phyloP scores from a whole-genome alignment of 495 filamentous ascomycete genomes.

The Trichoderma orchidacearum region DNA sequence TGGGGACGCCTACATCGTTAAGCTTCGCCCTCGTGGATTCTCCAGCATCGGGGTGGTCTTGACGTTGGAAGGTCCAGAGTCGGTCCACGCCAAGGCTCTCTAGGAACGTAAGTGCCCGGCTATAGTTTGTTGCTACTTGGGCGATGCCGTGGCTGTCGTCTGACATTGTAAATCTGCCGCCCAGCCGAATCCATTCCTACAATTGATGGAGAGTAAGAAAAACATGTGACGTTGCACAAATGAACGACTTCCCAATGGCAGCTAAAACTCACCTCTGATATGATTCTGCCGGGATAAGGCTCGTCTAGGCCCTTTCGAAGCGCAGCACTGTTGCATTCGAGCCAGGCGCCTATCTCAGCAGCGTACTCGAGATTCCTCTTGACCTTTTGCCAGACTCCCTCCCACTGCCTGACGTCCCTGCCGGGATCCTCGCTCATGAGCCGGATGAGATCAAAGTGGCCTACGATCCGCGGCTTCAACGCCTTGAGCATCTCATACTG shows the following conservation, averaged over 20 bases:
- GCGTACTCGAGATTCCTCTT: constrained; percentile 61
- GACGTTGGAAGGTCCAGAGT: constrained; percentile 30
- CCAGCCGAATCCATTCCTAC: constrained; percentile 31
- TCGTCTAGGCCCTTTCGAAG: constrained; percentile 81
- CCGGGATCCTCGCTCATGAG: constrained; percentile 58
- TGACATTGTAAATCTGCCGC: constrained; percentile 74
- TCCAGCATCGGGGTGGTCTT: not conserved
- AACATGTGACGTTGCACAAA: too few relatives aligned
- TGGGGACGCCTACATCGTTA: not conserved
- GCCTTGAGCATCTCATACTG: constrained; percentile 67
- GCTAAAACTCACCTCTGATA: constrained; percentile 52
- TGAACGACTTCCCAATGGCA: too few relatives aligned
- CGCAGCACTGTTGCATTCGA: constrained; percentile 80
- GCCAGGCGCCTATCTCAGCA: constrained; percentile 57
- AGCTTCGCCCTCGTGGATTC: not conserved
- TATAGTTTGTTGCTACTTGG: constrained; percentile 54
- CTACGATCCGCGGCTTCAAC: constrained; percentile 68
- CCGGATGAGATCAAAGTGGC: constrained; percentile 87
- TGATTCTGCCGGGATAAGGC: constrained; percentile 70
- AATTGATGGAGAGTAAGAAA: too few relatives aligned
- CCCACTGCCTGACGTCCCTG: constrained; percentile 34
- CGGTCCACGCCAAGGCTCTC: constrained; percentile 29
- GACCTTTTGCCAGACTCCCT: constrained; percentile 57
- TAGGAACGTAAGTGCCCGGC: constrained; percentile 40
- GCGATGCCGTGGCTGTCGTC: constrained; percentile 83